These are phyloP conservation scores for Pugionium cornutum DNA, from an alignment of 345 rosid genomes.

Conservation along the genomic window DNA sequence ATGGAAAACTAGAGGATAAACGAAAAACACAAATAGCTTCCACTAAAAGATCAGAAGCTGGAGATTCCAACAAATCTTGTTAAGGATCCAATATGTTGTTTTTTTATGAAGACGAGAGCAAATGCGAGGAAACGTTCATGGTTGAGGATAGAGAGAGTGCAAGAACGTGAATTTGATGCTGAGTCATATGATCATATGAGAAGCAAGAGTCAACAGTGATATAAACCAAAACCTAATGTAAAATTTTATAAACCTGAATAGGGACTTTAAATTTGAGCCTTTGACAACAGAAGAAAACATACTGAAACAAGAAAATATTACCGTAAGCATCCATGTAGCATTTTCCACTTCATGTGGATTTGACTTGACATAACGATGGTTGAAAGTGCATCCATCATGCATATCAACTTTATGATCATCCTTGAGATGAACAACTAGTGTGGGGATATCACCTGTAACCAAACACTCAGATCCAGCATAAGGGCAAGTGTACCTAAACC, in stretches of 20 bases:
- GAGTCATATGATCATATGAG: background rate
- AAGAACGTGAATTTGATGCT: constrained; percentile 1
- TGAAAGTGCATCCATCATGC: constrained; percentile 92
- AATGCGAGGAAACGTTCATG: background rate
- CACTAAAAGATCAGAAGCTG: background rate
- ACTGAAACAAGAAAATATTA: constrained; percentile 36
- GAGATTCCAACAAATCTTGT: background rate
- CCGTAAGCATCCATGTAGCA: constrained; percentile 98
- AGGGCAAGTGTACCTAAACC: constrained; percentile 78
- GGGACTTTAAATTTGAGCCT: background rate
- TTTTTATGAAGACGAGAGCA: background rate
- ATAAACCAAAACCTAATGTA: background rate
- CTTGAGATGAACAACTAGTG: constrained; percentile 70
- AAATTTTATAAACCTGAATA: no score
- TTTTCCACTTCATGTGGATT: constrained; percentile 88
- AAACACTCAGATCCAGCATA: constrained; percentile 92
- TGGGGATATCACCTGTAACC: constrained; percentile 75
- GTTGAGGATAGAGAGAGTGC: background rate
- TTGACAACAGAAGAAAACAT: background rate
- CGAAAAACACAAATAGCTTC: background rate
- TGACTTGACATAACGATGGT: constrained; percentile 86
- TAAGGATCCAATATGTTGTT: background rate
- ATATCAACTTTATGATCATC: constrained; percentile 91
- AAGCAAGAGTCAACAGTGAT: background rate
- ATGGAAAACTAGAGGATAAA: background rate